Base-by-base conservation (phyloP, 768 basidiomycete species). In the Crepidotus variabilis region DNA sequence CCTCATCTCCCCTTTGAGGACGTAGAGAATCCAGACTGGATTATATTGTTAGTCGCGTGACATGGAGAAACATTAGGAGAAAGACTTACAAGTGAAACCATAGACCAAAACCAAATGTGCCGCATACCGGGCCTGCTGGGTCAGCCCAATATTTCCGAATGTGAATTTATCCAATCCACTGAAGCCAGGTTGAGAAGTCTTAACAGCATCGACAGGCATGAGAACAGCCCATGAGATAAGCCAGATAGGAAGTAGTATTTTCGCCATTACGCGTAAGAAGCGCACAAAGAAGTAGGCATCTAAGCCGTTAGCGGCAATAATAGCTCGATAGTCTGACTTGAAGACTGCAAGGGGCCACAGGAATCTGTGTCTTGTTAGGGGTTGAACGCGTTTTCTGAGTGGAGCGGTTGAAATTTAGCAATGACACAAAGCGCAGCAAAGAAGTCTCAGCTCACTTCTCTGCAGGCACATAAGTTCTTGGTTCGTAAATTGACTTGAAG, bases 201-300 rank as follows among this genome's bases (percentile, higher is more conserved):
- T 74, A 51, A 83, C 82, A 22, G 81, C 71, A 5, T 86, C 83
- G 62, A 90, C 70, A 20, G 96, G 96, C 0, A 98, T 72, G 32
- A 98, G 82, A 56, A 97, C 76, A 50, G 74, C 67, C 95, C 96
- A 98, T 1, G 92, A 90, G 28, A 98, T 24, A 50, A 93, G 59
- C 95, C 93, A 99, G 65, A 97, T 92, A 21, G 97, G 95, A 6
- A 95, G 63, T 67, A 98, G 79, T 22, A 94, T 74, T 61, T 86
- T 82, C 50, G 85, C 68, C 83, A 97, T 89, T 78, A 98, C 86
- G 50, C 87, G 84, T 24, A 92, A 77, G 70, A 91, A 98, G 52
- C 93, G 88, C 47, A 97, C 87, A 63, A 90, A 99, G 66, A 95
- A 87, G 73, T 96, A 99, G 14, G 94, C 90, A 68, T 98, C 96